These are phyloP conservation scores for Usnea hakonensis DNA, from an alignment of 495 filamentous ascomycete genomes.

Conservation along the genomic window DNA sequence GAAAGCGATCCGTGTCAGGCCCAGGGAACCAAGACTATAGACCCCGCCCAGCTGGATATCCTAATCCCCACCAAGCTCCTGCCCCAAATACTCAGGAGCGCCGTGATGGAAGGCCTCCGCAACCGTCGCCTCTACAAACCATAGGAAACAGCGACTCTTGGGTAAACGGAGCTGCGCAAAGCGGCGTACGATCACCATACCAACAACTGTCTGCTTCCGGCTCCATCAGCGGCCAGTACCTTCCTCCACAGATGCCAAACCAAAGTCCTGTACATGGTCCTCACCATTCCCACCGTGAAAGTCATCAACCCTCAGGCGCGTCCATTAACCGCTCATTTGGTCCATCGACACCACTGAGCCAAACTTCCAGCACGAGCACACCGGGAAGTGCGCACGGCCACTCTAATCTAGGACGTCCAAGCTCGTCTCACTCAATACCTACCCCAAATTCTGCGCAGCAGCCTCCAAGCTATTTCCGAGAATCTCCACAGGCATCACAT, in stretches of 20 bases:
- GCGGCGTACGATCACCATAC: conserved; percentile 39
- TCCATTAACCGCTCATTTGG: conserved; percentile 31
- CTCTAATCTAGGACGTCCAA: conserved; percentile 37
- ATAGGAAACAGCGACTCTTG: conserved; percentile 30
- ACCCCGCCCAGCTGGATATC: conserved; percentile 22
- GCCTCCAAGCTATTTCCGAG: conserved; percentile 29
- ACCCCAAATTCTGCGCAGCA: conserved; percentile 34
- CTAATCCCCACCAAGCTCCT: conserved; percentile 11
- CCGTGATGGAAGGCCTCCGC: conserved; percentile 35
- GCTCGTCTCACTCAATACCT: conserved; percentile 42
- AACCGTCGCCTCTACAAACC: conserved; percentile 37
- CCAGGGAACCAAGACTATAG: conserved; percentile 24
- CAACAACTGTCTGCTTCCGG: conserved; percentile 35
- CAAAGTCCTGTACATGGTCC: conserved; percentile 26
- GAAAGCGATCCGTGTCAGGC: conserved; percentile 26
- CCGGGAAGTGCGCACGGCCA: conserved; percentile 24
- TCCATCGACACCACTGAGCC: conserved; percentile 18
- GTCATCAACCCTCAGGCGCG: conserved; percentile 28
- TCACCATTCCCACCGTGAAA: conserved; percentile 31
- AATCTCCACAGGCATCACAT: conserved; percentile 36
- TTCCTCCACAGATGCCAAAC: conserved; percentile 27
- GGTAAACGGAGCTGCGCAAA: conserved; percentile 37
- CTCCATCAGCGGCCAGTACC: conserved; percentile 33
- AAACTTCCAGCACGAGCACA: conserved; percentile 20
- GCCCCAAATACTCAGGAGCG: conserved; percentile 26